Evolutionary conservation across 805 yeast genomes (phyloP), one percentile per base, ranked within the genome.

Genomic region (Cyberlindnera nakhonratchasimensis): DNA sequence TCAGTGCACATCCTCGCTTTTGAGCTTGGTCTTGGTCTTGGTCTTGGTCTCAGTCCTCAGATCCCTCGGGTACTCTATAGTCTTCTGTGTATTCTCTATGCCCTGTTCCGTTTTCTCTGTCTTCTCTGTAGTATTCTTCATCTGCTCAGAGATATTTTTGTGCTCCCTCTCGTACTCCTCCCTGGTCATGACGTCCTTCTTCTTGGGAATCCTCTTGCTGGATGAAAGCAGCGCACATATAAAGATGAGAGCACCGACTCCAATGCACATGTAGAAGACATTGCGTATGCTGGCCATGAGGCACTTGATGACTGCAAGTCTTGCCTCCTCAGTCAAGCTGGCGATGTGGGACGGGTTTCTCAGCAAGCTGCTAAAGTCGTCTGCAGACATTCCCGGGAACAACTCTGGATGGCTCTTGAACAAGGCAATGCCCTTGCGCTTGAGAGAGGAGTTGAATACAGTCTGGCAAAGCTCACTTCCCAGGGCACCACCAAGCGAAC

Each of bases 401-500:
- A 31, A 16, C 13, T 26, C 31, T 12, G 36, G 32, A 16, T 31
- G 12, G 17, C 14, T 3, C 3, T 24, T 31, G n/a, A 17, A 24
- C 12, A 23, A 7, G 3, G 17, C 16, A 11, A 6, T n/a, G n/a
- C 25, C 19, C 23, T 38, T 38, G 6, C 17, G 8, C 14, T 47
- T 60, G 43, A 64, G 50, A 6, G 61, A 51, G 5, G 55, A 39
- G 7, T 65, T 55, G 50, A 69, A 71, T 5, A 67, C 64, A 14
- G 66, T 61, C 45, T 68, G 70, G 1, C 67, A 26, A 8, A 33
- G 14, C 6, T 33, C 57, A 8, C 67, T 55, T 23, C 72, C 67
- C 25, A 74, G n/a, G 2, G 76, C 62, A 34, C 72, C 70, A 14
- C 71, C 73, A 16, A 72, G 42, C 3, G 69, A 49, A 52, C 79